Percentiles rank a stretch among this genome's conserved stretches.
Conservation (phyloP, 2,329 filamentous ascomycete species). For the Colletotrichum noveboracense region DNA sequence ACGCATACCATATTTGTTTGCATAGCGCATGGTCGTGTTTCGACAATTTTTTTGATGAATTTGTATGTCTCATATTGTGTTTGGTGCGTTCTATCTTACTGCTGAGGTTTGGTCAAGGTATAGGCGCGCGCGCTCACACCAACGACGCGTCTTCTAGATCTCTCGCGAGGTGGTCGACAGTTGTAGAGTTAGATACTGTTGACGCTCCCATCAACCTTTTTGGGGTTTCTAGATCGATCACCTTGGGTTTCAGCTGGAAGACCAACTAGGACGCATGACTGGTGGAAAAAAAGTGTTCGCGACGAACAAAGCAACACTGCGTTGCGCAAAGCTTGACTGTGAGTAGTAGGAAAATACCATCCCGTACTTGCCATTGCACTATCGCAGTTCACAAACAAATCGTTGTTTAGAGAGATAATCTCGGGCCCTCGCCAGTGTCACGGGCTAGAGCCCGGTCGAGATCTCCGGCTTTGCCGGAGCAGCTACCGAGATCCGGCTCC, state of each 20-base stretch:
- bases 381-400: not conserved
- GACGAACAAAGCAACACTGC: not conserved
- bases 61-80: not conserved
- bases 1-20: not conserved
- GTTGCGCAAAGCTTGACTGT: not conserved
- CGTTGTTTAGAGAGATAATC: not conserved
- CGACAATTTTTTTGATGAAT: fast-evolving
- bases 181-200: not conserved
- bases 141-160: not conserved
- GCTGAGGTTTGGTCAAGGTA: not conserved
- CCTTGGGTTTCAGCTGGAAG: not conserved
- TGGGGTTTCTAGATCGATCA: not conserved
- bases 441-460: no score
- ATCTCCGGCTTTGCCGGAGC: no score
- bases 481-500: no score
- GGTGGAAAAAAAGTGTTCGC: not conserved
- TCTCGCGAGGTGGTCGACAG: not conserved
- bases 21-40: not conserved
- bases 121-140: not conserved
- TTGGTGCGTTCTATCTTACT: not conserved
- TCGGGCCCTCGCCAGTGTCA: fast-evolving
- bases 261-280: not conserved
- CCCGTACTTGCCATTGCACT: not conserved
- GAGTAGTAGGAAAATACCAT: not conserved
- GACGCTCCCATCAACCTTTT: not conserved